phyloP scores from a whole-genome alignment of 1,284 basidiomycete genomes.

The Uromyces viciae-fabae region DNA sequence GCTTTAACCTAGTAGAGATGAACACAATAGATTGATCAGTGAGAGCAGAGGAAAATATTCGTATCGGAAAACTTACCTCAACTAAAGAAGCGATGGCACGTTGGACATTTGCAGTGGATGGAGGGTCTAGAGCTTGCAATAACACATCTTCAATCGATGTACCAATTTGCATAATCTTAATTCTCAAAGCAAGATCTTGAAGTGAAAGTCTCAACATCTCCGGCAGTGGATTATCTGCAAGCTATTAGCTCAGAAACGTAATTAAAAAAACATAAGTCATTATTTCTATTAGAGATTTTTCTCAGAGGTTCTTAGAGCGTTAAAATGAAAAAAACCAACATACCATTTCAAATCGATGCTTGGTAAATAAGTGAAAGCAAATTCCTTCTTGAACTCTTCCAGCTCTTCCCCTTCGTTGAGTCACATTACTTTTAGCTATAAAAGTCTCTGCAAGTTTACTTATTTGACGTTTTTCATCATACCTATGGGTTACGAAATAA shows the following conservation, averaged over 20 bases:
- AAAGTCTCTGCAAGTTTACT: conserved; percentile 89
- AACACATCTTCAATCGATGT: conserved; percentile 88
- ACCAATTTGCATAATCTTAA: conserved; percentile 93
- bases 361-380: conserved; percentile 74
- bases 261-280: background rate
- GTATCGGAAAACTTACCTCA: conserved; percentile 61
- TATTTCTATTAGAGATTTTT: too few species aligned
- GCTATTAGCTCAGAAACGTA: conserved; percentile 57
- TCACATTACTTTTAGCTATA: conserved; percentile 86
- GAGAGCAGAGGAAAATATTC: background rate
- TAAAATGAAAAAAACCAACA: background rate
- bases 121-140: conserved; percentile 82
- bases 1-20: conserved; percentile 62
- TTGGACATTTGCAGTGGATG: conserved; percentile 79
- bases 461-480: conserved; percentile 95
- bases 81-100: conserved; percentile 84
- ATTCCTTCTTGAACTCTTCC: conserved; percentile 55
- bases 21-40: background rate
- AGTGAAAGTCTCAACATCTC: conserved; percentile 94
- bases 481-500: conserved; percentile 60
- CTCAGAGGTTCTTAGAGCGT: conserved; percentile 50
- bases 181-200: conserved; percentile 87
- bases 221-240: conserved; percentile 86
- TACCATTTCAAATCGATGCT: conserved; percentile 70
- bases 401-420: conserved; percentile 71